Percentiles rank a stretch among this genome's conserved stretches.
Evolutionary conservation across 2,329 filamentous ascomycete genomes (phyloP).

Genomic region (Metarhizium humberi): DNA sequence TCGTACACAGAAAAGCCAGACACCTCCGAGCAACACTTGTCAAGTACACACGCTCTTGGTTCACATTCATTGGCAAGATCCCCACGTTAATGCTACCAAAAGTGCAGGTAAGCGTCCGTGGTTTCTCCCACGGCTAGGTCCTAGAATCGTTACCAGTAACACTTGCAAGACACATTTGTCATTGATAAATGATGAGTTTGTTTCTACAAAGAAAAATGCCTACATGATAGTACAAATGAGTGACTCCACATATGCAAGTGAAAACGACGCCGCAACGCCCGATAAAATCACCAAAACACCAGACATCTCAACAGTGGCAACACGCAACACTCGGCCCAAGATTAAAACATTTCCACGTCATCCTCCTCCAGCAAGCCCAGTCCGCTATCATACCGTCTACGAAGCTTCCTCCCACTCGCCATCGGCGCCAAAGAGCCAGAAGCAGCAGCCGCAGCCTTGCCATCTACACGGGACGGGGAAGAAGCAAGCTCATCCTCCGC

Average conservation of each 20-base stretch:
- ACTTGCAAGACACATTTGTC: background rate
- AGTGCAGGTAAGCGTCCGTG: too few relatives aligned
- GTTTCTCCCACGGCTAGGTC: too few relatives aligned
- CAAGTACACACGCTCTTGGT: too few relatives aligned
- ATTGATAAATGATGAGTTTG: background rate
- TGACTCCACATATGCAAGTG: background rate
- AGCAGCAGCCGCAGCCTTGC: conserved; percentile 14
- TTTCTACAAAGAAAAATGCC: background rate
- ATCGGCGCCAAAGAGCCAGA: conserved; percentile 8
- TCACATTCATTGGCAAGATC: too few relatives aligned
- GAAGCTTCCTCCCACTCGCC: conserved; percentile 26
- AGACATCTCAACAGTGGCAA: background rate
- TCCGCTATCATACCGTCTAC: conserved; percentile 43
- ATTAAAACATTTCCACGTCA: conserved; percentile 22
- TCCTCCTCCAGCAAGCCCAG: conserved; percentile 47
- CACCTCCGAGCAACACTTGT: too few relatives aligned
- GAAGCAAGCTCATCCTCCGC: conserved; percentile 5
- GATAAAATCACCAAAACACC: background rate
- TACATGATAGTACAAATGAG: background rate
- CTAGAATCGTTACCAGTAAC: too few relatives aligned
- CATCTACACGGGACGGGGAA: conserved; percentile 7
- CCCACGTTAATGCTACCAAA: too few relatives aligned
- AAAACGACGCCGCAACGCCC: background rate
- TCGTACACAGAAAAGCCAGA: too few relatives aligned
- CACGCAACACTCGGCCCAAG: too few relatives aligned